Evolutionary conservation across 192 early-diverging fungal genomes (phyloP), one percentile per base, ranked within the genome.

Genomic region (Helicostylum pulchrum): DNA sequence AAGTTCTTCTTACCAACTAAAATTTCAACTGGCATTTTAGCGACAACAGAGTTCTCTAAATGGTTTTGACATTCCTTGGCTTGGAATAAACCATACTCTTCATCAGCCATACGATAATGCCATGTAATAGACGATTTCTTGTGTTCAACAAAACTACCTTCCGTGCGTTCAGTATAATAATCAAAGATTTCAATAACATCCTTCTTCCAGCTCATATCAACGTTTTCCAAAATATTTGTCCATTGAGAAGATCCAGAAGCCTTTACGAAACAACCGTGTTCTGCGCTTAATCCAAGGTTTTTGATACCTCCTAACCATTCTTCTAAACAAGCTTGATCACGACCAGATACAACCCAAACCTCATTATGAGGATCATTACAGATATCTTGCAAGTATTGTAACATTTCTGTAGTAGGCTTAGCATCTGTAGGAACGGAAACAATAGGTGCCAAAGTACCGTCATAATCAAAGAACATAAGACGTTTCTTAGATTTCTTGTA

Each of bases 391-490:
- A 99, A 68, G 2, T 89, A 88, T 34, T 80, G 73, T 9, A 99
- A 81, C 94, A 96, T 95, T n/a, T 87, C 84, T 12, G 86, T 80
- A 46, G 91, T 84, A 34, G 97, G 97, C 4, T 90, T 68, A 11
- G 97, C 97, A 19, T 87, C 92, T 6, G 80, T 80, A 11, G 97
- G 97, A 8, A 83, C 89, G 66, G 88, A 92, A 39, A 82, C 81
- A 58, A 99, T 99, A 2, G 97, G 94, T 4, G 97, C 95, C 12
- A 99, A 76, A 0, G 97, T 99, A 34, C 97, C 97, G 65, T 98
- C 96, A 72, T 98, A 98, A 65, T 98, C 95, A 72, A 99, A 92
- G 77, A 96, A 85, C 32, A 99, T 74, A 10, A 97, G 78, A 17
- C 97, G 85, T 68, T 83, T 89, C 67, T 83, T 83, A 8, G 94